Percentiles rank a stretch among this genome's conserved stretches.
Conservation (phyloP, 1,139 yeast species). For the Saccharomyces hybrid region DNA sequence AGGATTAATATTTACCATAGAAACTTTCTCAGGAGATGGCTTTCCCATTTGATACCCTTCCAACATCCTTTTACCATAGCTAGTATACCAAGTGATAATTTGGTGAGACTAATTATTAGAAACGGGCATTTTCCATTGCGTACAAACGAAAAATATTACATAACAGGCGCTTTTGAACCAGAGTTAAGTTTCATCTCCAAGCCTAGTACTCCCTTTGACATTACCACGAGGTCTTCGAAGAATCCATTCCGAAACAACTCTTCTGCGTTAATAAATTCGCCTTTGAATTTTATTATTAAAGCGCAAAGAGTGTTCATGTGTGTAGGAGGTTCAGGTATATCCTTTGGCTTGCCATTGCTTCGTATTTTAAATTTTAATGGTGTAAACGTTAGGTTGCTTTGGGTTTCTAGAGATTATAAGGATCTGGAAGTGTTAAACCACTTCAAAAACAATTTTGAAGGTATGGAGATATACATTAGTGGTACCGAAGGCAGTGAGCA, state of each 20-base stretch:
- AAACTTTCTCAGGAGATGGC: conserved; percentile 21
- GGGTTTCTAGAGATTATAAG: conserved; percentile 82
- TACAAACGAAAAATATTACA: conserved; percentile 46
- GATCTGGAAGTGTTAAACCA: conserved; percentile 61
- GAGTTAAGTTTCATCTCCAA: conserved; percentile 28
- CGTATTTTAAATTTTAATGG: conserved; percentile 73
- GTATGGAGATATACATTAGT: conserved; percentile 66
- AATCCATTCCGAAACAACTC: conserved; percentile 18
- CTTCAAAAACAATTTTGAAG: conserved; percentile 57
- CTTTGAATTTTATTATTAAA: conserved; percentile 32
- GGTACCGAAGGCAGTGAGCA: conserved; percentile 39
- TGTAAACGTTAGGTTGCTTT: conserved; percentile 64
- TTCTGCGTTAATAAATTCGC: conserved; percentile 32
- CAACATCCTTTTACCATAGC: conserved; percentile 80
- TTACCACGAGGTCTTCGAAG: conserved; percentile 7
- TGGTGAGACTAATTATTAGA: conserved; percentile 39
- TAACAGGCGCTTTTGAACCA: conserved; percentile 72
- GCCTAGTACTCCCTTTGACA: conserved; percentile 20
- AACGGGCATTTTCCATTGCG: conserved; percentile 48
- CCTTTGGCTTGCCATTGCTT: conserved; percentile 72
- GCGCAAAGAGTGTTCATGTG: conserved; percentile 51
- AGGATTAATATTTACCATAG: conserved; percentile 36
- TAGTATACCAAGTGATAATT: conserved; percentile 47
- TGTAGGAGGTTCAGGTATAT: conserved; percentile 85
- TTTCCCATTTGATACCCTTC: conserved; percentile 31